A percentile compares a stretch with the other conserved stretches of the same genome.
phyloP scores from a whole-genome alignment of 495 filamentous ascomycete genomes.

The Neurospora cerealis region DNA sequence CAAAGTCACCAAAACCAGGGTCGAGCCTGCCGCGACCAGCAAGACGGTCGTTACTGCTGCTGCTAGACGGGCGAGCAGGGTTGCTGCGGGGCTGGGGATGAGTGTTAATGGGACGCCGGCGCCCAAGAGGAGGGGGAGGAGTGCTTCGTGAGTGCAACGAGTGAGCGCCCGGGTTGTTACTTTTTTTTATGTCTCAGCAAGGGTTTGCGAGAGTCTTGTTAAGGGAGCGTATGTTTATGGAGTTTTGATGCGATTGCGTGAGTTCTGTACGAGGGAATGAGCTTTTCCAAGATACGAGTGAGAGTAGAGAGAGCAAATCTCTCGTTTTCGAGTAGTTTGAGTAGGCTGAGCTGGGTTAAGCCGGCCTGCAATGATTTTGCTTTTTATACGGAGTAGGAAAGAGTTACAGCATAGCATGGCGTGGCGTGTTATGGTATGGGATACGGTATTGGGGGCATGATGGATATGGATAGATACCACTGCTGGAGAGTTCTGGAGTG shows the following conservation, averaged over 20 bases:
- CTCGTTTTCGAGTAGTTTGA: background rate
- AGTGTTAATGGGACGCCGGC: constrained; percentile 26
- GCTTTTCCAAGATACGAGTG: background rate
- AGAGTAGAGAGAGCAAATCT: background rate
- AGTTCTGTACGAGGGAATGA: background rate
- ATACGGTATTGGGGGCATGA: background rate
- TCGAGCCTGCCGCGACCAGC: background rate
- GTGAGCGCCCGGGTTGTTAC: background rate
- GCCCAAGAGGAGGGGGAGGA: constrained; percentile 19
- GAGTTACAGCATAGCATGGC: background rate
- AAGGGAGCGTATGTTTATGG: background rate
- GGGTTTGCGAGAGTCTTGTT: background rate
- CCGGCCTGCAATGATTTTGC: background rate
- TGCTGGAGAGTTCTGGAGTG: background rate
- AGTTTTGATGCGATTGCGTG: background rate
- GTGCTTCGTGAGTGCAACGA: background rate
- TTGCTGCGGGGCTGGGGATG: constrained; percentile 21
- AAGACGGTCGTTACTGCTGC: background rate
- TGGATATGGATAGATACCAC: background rate
- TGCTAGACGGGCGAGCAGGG: constrained; percentile 9
- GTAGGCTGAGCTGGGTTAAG: background rate
- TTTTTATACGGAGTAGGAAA: background rate
- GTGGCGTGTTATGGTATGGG: background rate
- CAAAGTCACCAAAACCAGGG: background rate
- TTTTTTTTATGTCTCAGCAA: background rate